Evolutionary conservation across 345 rosid genomes (phyloP), one percentile per base, ranked within the genome.

Genomic region (Lepidium africanum): DNA sequence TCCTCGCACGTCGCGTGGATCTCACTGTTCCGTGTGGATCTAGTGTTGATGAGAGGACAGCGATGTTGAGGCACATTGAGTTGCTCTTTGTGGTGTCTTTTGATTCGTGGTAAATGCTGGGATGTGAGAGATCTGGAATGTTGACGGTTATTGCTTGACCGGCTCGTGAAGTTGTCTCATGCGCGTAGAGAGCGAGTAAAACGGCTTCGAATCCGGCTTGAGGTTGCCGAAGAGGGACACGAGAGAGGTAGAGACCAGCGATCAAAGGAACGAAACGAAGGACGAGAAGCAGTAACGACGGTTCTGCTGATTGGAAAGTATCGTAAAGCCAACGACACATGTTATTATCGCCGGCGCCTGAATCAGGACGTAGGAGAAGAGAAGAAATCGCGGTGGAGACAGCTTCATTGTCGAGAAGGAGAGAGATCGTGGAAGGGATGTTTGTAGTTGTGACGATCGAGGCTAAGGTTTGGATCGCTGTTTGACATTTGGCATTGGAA

Each of bases 261-360:
- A 93, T 67, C 32, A 77, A 37, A 45, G 96, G 96, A 41, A 88
- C 79, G 84, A 77, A 84, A 11, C 89, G 90, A 60, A 84, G 84
- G 76, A 90, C 89, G 12, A 86, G 84, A 64, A 90, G 86, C 63
- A 85, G 94, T 38, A 88, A 89, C 2, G 80, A 59, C 0, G 91
- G 83, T 21, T 84, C 77, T 8, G 77, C 5, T 61, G 88, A 79
- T 56, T 90, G 94, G 75, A 93, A 90, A 5, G 97, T 87, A 63
- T 93, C 94, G 74, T 88, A 93, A 41, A 93, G 87, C 98, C 98
- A 90, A 6, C 94, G 87, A 59, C 95, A 93, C 63, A 90, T 91
- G 66, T 81, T 84, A 74, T 86, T 77, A 49, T 88, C 92, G 0
- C 97, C 95, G 23, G 96, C 69, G 49, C 98, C 96, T 9, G 97